Evolutionary conservation across 345 rosid species (phyloP).

Genomic region (Dovyalis caffra): DNA sequence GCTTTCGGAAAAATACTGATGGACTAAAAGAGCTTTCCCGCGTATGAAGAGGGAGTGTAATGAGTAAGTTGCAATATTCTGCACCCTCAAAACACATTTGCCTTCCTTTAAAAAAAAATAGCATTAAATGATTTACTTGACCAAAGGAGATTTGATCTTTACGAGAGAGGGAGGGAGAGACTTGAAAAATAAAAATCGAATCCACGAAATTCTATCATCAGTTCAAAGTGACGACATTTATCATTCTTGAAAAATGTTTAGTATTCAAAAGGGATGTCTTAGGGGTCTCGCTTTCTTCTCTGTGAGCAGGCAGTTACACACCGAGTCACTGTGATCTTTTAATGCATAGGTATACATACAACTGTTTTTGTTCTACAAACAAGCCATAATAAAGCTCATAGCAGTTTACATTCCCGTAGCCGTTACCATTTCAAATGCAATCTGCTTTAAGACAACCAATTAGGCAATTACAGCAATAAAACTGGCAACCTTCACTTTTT

Average conservation of each 20-base stretch:
- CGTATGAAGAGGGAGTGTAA: background rate
- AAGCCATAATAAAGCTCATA: background rate
- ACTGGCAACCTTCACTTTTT: background rate
- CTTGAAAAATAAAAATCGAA: background rate
- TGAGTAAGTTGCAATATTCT: background rate
- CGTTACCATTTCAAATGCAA: background rate
- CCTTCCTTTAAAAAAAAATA: no score
- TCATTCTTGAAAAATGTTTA: background rate
- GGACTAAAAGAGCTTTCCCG: no score
- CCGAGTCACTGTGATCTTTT: background rate
- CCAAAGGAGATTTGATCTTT: background rate
- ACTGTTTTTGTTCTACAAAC: background rate
- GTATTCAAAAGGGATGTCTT: background rate
- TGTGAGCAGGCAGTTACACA: background rate
- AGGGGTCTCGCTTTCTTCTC: background rate
- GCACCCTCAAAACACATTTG: background rate
- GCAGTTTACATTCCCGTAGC: background rate
- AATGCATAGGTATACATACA: background rate
- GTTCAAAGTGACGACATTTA: no score
- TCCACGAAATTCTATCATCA: background rate
- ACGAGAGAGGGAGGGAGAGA: background rate
- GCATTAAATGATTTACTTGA: no score
- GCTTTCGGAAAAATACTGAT: background rate
- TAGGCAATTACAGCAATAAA: background rate
- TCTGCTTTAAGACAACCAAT: background rate